Evolutionary conservation across 2,329 filamentous ascomycete genomes (phyloP), one percentile per base, ranked within the genome.

Genomic region (Trichoderma hamatum): DNA sequence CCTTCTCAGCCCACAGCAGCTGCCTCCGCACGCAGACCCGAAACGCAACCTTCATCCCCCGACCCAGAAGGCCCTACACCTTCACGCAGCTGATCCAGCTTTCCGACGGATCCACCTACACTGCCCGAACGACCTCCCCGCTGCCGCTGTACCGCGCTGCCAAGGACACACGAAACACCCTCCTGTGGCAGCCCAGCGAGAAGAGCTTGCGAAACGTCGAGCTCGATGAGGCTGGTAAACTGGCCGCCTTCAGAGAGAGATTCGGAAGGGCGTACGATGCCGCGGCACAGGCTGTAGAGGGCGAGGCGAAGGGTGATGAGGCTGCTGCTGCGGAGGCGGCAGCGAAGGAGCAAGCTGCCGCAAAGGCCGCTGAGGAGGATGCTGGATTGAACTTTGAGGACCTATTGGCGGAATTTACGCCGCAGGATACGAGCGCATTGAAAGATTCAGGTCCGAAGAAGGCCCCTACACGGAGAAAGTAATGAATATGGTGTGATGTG

Each of bases 61-160:
- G 96, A 19, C 94, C 94, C n/a, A 92, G 94, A 77, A 89, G 94
- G 6, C 95, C 96, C 52, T 98, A 97, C 85, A 93, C 91, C 74
- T 98, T 97, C 85, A 97, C 95, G n/a, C 96, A 99, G 82, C 88
- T 99, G 70, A 86, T 99, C 73, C 94, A 94, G 66, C 90, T 98
- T 72, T 93, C 91, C 51, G 96, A 99, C 84, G 96, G 96, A 74
- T 92, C 89, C 76, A 92, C 94, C 70, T 98, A 89, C 82, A 89
- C 91, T 60, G 86, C 90, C 76, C 92, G 92, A 78, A 94, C 92
- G 28, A 93, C 92, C 13, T 92, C 88, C 13, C 92, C 93, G 0
- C 73, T 81, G 43, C 84, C 86, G 3, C 79, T 91, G 59, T 86
- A 88, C 81, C 83, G 84, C 70, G 83, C 84, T 69, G 82, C 82